phyloP scores from a whole-genome alignment of 2,329 filamentous ascomycete genomes.

The Penicillium sp. region DNA sequence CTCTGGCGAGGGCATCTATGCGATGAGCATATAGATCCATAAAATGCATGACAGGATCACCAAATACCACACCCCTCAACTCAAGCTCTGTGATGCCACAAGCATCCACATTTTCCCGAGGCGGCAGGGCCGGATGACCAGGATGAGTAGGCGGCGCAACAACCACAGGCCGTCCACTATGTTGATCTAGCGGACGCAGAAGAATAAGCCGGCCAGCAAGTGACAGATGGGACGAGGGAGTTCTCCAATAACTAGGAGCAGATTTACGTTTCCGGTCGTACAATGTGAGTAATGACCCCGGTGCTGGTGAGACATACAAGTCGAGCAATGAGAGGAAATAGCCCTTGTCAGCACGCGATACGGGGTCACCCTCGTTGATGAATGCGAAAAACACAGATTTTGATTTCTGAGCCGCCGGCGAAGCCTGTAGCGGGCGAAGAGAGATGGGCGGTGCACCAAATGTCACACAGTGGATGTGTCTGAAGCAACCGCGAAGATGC shows the following conservation, averaged over 20 bases:
- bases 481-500: conserved; percentile 65
- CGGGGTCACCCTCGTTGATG: conserved; percentile 81
- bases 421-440: conserved; percentile 63
- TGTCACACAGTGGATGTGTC: conserved; percentile 75
- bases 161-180: conserved; percentile 65
- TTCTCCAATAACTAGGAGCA: conserved; percentile 8
- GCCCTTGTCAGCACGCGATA: conserved; percentile 69
- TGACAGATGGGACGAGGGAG: conserved; percentile 11
- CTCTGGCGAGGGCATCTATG: conserved; percentile 67
- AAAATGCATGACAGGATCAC: conserved; percentile 73
- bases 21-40: conserved; percentile 74
- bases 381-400: conserved; percentile 76
- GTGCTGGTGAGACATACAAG: conserved; percentile 62
- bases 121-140: conserved; percentile 55
- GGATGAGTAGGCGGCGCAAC: conserved; percentile 67
- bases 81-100: conserved; percentile 65
- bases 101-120: conserved; percentile 61
- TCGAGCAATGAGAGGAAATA: conserved; percentile 71
- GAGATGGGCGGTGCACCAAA: conserved; percentile 81
- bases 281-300: conserved; percentile 29
- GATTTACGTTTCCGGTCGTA: conserved; percentile 27
- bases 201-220: conserved; percentile 19
- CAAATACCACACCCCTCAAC: conserved; percentile 69
- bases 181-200: conserved; percentile 28
- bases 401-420: conserved; percentile 46